Conservation (phyloP, 345 rosid species). For the Gossypium herbaceum region DNA sequence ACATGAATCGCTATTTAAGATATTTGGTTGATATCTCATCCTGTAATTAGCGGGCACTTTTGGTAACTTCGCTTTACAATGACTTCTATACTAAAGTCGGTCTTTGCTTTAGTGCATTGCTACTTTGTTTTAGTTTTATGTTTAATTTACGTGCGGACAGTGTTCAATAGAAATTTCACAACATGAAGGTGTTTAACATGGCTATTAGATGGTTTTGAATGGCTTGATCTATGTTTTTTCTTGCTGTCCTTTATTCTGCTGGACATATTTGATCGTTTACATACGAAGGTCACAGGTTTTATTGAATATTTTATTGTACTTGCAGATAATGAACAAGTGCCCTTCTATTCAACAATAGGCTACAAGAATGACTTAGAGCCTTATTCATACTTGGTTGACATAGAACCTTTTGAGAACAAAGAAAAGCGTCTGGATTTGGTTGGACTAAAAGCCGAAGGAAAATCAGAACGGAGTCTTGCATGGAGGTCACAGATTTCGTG, state of each 20-base stretch:
- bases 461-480: conserved; percentile 11
- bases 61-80: no score
- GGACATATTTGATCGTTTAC: no score
- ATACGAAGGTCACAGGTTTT: neutral
- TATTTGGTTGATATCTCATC: no score
- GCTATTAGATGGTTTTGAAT: no score
- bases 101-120: no score
- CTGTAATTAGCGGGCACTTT: no score
- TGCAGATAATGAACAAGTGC: conserved; percentile 54
- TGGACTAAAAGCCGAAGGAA: conserved; percentile 30
- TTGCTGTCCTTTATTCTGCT: no score
- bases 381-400: conserved; percentile 4
- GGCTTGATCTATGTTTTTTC: no score
- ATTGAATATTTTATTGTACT: conserved; percentile 11
- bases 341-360: conserved; percentile 31
- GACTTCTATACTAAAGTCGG: no score
- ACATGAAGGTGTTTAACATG: no score
- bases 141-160: neutral
- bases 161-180: no score
- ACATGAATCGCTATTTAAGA: no score
- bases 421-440: conserved; percentile 34
- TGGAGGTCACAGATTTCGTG: conserved; percentile 18
- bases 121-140: neutral
- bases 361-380: conserved; percentile 22
- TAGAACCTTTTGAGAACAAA: conserved; percentile 29